Conservation (phyloP, 331 rosid genomes). For the Arachis monticola region DNA sequence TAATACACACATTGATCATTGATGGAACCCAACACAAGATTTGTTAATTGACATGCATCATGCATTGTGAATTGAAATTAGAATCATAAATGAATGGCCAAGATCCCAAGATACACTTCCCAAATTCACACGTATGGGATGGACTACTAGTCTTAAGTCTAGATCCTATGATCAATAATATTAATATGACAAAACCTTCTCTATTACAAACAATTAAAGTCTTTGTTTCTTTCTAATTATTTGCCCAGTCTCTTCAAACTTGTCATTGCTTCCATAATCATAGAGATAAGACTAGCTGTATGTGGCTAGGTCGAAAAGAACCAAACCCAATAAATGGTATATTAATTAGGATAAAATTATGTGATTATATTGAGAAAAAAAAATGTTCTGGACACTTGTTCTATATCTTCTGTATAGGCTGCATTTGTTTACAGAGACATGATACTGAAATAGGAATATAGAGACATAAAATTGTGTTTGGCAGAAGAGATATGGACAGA, state of each 20-base stretch:
- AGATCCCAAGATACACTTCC: conserved; percentile 30
- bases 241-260: conserved; percentile 31
- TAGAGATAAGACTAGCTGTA: conserved; percentile 36
- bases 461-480: too few relatives aligned
- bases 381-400: too few relatives aligned
- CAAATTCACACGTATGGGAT: conserved; percentile 47
- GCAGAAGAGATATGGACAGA: too few relatives aligned
- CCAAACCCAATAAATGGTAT: too few relatives aligned
- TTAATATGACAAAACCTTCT: conserved; percentile 16
- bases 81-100: conserved; percentile 33
- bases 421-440: too few relatives aligned
- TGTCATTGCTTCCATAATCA: conserved; percentile 42
- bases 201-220: conserved; percentile 31
- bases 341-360: too few relatives aligned
- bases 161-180: conserved; percentile 20
- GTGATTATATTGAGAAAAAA: too few relatives aligned
- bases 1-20: conserved; percentile 38
- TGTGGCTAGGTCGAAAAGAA: conserved; percentile 19
- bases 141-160: not conserved
- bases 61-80: too few relatives aligned
- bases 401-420: too few relatives aligned
- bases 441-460: too few relatives aligned
- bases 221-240: conserved; percentile 54
- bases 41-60: conserved; percentile 44
- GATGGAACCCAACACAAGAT: conserved; percentile 54